Evolutionary conservation across 805 yeast genomes (phyloP).

Genomic region (Kodamaea leandrae): DNA sequence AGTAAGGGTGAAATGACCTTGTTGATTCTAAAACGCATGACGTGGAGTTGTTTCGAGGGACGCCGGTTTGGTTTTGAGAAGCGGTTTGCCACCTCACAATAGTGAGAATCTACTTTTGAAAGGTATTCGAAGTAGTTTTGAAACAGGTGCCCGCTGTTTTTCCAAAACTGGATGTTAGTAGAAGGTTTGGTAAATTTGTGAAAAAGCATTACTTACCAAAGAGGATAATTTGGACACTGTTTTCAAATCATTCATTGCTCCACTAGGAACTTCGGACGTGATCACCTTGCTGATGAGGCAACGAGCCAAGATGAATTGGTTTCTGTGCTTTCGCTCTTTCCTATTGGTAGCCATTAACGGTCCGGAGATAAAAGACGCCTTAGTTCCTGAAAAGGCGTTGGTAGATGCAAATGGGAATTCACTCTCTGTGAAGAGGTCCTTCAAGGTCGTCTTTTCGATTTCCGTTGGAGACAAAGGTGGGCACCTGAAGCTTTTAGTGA

Average conservation of each 20-base stretch:
- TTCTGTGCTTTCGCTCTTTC: constrained; percentile 13
- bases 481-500: neutral
- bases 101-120: constrained; percentile 11
- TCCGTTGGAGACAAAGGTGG: neutral
- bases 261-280: neutral
- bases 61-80: neutral
- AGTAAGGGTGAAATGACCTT: neutral
- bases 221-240: neutral
- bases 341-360: neutral
- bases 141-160: constrained; percentile 9
- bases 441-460: neutral
- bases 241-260: constrained; percentile 1
- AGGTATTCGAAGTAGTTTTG: constrained; percentile 18
- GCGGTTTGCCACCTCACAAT: constrained; percentile 1
- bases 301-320: constrained; percentile 22
- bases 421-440: neutral
- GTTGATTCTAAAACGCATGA: neutral
- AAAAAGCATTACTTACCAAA: neutral
- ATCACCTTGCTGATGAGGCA: constrained; percentile 16
- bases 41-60: neutral
- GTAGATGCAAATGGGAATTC: constrained; percentile 4
- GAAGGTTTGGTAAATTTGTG: neutral
- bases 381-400: neutral
- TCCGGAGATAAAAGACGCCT: neutral
- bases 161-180: constrained; percentile 18